phyloP scores from a whole-genome alignment of 352 stramenopile species.

The Phytophthora vignae region DNA sequence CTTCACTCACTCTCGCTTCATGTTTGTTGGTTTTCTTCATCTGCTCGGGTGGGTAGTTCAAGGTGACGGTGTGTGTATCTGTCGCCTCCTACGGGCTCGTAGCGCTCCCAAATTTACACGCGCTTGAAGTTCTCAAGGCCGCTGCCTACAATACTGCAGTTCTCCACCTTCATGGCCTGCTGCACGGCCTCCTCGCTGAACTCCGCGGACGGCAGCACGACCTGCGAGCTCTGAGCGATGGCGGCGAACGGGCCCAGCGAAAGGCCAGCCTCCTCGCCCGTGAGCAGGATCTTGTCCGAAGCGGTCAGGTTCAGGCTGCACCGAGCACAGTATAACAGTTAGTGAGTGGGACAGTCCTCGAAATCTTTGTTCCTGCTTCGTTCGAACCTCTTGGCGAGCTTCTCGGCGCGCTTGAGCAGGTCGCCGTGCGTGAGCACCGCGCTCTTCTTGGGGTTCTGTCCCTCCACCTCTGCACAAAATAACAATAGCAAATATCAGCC shows the following conservation, averaged over 20 bases:
- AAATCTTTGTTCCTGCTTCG: not conserved
- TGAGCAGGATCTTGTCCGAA: slow-evolving; percentile 87
- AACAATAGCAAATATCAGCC: slow-evolving; percentile 9
- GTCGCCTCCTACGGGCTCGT: slow-evolving; percentile 4
- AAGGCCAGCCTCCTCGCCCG: slow-evolving; percentile 67
- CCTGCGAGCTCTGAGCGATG: slow-evolving; percentile 74
- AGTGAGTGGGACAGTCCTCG: not conserved
- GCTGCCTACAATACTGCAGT: slow-evolving; percentile 82
- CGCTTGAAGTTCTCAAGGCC: slow-evolving; percentile 84
- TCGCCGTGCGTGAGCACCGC: slow-evolving; percentile 83
- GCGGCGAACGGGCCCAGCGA: slow-evolving; percentile 81
- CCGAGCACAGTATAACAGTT: not conserved
- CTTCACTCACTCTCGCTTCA: slow-evolving; percentile 42
- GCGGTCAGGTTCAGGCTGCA: slow-evolving; percentile 74
- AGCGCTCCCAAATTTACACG: slow-evolving; percentile 57
- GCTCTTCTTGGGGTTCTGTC: slow-evolving; percentile 85
- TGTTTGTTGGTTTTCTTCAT: slow-evolving; percentile 40
- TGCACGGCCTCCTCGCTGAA: slow-evolving; percentile 71
- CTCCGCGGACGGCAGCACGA: slow-evolving; percentile 82
- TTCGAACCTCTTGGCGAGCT: slow-evolving; percentile 75
- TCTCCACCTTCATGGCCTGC: slow-evolving; percentile 80
- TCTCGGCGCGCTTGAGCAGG: slow-evolving; percentile 74
- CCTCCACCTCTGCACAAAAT: slow-evolving; percentile 59
- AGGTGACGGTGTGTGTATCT: slow-evolving; percentile 24
- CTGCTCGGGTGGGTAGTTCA: slow-evolving; percentile 24